Percentiles rank a stretch among this genome's conserved stretches.
Conservation (phyloP, 1,284 basidiomycete genomes). For the Exobasidium rhododendri region DNA sequence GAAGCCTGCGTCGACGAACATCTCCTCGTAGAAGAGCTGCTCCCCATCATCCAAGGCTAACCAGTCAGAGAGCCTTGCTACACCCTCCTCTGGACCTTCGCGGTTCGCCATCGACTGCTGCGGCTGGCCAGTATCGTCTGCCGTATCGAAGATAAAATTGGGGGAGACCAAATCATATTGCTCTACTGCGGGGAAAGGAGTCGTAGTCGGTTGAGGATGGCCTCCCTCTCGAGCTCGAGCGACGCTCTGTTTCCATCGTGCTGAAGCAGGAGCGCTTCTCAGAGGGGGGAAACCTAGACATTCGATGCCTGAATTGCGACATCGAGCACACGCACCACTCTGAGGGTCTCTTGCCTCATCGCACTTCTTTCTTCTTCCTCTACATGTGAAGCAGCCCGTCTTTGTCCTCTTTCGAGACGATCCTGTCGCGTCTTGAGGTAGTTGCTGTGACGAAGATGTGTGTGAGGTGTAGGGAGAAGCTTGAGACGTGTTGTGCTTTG, state of each 20-base stretch:
- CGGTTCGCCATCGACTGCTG: too few species aligned
- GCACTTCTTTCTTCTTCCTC: slow-evolving; percentile 10
- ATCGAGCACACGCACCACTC: slow-evolving; percentile 2
- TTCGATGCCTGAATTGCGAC: slow-evolving; percentile 7
- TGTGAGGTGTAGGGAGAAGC: too few species aligned
- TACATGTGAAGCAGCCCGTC: slow-evolving; percentile 12
- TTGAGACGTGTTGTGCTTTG: too few species aligned
- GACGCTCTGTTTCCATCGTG: background rate
- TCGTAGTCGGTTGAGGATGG: too few species aligned
- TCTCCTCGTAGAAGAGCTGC: background rate
- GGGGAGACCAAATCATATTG: too few species aligned
- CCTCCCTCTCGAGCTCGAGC: background rate
- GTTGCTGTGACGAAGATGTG: too few species aligned
- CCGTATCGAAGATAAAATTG: too few species aligned
- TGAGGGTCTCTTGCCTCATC: slow-evolving; percentile 10
- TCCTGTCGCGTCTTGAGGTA: too few species aligned
- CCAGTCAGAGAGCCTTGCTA: background rate
- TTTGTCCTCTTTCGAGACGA: slow-evolving; percentile 4
- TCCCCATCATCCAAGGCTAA: background rate
- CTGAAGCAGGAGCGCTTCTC: background rate
- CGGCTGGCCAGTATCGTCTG: too few species aligned
- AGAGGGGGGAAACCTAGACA: slow-evolving; percentile 7
- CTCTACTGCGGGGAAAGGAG: too few species aligned
- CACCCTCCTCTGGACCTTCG: background rate
- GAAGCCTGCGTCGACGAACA: background rate